Conservation (phyloP, 495 filamentous ascomycete genomes). For the Aeminium ludgeri region DNA sequence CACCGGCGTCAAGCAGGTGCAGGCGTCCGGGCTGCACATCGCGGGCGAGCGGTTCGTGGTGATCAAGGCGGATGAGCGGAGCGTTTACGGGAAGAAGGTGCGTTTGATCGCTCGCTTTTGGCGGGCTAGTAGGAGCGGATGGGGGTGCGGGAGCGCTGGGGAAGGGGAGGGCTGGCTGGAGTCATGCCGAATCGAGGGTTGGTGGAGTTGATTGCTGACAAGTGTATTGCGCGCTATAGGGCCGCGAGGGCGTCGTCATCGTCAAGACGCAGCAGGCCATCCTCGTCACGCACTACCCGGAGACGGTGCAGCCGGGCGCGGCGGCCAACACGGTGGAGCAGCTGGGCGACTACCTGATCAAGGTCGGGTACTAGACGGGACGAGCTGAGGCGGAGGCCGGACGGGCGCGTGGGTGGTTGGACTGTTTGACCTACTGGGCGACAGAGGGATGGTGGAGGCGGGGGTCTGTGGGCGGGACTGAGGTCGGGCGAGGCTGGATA, state of each 20-base stretch:
- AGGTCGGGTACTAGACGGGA: slow-evolving; percentile 43
- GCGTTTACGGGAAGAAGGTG: slow-evolving; percentile 78
- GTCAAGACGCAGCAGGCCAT: slow-evolving; percentile 73
- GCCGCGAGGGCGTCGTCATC: slow-evolving; percentile 60
- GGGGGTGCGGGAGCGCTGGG: background rate
- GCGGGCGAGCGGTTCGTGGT: slow-evolving; percentile 55
- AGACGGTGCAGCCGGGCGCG: slow-evolving; percentile 46
- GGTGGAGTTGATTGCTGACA: background rate
- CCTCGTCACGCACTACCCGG: slow-evolving; percentile 71
- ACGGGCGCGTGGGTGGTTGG: no score
- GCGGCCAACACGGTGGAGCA: slow-evolving; percentile 47
- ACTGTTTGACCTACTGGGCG: no score
- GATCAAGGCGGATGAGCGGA: slow-evolving; percentile 55
- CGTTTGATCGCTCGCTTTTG: slow-evolving; percentile 4
- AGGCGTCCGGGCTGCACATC: slow-evolving; percentile 49
- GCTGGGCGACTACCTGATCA: slow-evolving; percentile 58
- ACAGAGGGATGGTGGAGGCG: no score
- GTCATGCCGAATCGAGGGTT: background rate
- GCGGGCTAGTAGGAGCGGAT: background rate
- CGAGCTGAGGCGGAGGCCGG: background rate
- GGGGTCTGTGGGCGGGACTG: no score
- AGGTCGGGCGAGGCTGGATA: no score
- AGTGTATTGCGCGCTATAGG: slow-evolving; percentile 42
- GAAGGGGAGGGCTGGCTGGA: background rate
- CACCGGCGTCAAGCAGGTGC: slow-evolving; percentile 27